These are phyloP conservation scores for Cystobasidiaceae sp. DNA, from an alignment of 1,284 basidiomycete species.

Conservation along the genomic window DNA sequence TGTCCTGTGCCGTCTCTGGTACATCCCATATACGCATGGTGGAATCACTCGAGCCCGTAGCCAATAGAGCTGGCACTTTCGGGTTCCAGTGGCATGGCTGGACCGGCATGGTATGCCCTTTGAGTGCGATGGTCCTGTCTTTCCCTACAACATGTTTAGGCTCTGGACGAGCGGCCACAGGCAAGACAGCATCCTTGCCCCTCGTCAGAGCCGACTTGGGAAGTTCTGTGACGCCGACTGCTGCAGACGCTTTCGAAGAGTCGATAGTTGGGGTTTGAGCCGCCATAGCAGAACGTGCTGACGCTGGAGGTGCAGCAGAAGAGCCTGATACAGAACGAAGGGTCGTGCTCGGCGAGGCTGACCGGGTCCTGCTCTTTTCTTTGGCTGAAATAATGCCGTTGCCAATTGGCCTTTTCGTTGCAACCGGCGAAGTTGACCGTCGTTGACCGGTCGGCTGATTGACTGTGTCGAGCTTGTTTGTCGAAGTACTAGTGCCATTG, in stretches of 20 bases:
- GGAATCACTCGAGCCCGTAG: conserved; percentile 76
- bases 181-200: background rate
- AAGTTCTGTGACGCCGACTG: background rate
- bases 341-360: conserved; percentile 10
- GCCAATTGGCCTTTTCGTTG: background rate
- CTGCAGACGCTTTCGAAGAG: background rate
- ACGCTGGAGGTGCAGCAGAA: conserved; percentile 1
- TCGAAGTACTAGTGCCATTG: background rate
- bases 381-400: background rate
- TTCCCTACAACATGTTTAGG: conserved; percentile 10
- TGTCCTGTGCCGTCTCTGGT: conserved; percentile 49
- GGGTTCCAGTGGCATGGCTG: conserved; percentile 78
- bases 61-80: conserved; percentile 56
- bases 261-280: background rate
- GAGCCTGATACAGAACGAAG: background rate
- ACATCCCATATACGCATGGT: conserved; percentile 69
- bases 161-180: background rate
- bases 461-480: background rate
- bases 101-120: conserved; percentile 38
- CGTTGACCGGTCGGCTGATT: background rate
- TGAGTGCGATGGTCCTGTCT: conserved; percentile 30
- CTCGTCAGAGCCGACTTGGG: background rate
- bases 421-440: conserved; percentile 1
- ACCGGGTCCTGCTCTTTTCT: conserved; percentile 18
- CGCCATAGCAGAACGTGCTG: background rate